Evolutionary conservation across 139 green algal species (phyloP).

Genomic region (Chlamydomonas sp.): DNA sequence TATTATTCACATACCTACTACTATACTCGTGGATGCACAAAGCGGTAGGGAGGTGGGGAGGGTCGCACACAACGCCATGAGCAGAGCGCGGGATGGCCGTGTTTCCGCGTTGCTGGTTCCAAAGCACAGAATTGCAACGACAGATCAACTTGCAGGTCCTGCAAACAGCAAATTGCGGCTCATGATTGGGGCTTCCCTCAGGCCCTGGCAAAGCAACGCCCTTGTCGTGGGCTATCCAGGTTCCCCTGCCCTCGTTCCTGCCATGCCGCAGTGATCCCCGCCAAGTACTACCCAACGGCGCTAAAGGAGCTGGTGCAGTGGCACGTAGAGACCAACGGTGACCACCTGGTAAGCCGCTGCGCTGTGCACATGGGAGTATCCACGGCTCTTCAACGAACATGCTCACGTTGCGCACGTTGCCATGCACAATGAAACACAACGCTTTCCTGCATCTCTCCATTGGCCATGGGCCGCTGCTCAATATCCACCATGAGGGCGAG

Average conservation of each 20-base stretch:
- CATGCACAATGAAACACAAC: not conserved
- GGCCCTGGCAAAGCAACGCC: too few species aligned
- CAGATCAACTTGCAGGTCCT: too few species aligned
- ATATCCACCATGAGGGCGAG: not conserved
- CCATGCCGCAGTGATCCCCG: conserved; percentile 42
- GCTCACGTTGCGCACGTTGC: not conserved
- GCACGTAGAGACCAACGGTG: conserved; percentile 67
- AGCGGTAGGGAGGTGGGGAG: conserved; percentile 34
- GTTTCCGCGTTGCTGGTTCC: too few species aligned
- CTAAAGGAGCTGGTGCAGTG: conserved; percentile 49
- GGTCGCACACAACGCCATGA: not conserved
- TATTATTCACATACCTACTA: conserved; percentile 79
- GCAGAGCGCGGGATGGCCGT: too few species aligned
- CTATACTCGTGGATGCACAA: conserved; percentile 79
- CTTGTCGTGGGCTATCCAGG: too few species aligned
- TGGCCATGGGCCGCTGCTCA: not conserved
- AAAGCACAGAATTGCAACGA: too few species aligned
- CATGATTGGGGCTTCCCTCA: too few species aligned
- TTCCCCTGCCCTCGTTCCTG: not conserved
- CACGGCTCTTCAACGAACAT: too few species aligned
- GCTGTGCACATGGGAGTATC: not conserved
- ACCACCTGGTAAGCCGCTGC: conserved; percentile 67
- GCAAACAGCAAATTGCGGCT: not conserved
- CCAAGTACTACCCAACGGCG: conserved; percentile 52
- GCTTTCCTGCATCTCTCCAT: not conserved